A percentile compares a stretch with the other conserved stretches of the same genome.
phyloP scores from a whole-genome alignment of 805 yeast genomes.

The Nadsonia fulvescens region DNA sequence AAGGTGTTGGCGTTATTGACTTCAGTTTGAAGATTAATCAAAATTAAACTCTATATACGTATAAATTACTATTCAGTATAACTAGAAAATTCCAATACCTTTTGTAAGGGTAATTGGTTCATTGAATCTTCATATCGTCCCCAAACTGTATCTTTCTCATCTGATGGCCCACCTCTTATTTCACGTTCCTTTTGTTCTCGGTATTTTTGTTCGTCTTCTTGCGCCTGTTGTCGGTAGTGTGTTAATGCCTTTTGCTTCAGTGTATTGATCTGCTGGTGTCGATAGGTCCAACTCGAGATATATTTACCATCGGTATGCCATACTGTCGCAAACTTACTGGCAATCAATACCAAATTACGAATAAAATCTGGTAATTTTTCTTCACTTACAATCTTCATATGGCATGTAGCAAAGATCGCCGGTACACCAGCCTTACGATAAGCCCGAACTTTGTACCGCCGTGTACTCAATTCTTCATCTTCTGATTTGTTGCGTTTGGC shows the following conservation, averaged over 20 bases:
- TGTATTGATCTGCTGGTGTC: conserved; percentile 36
- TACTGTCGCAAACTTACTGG: conserved; percentile 54
- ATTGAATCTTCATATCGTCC: conserved; percentile 5
- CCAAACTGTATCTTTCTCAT: too few relatives aligned
- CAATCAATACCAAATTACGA: conserved; percentile 45
- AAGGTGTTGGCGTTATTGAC: conserved; percentile 72
- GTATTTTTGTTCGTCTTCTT: too few relatives aligned
- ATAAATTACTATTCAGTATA: conserved; percentile 1
- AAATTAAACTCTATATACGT: conserved; percentile 6
- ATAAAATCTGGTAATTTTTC: conserved; percentile 43
- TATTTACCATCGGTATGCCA: conserved; percentile 49
- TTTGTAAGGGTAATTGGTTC: conserved; percentile 4
- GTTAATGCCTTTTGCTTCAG: conserved; percentile 18
- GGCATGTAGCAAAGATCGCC: conserved; percentile 58
- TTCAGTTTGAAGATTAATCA: conserved; percentile 61
- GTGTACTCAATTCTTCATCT: conserved; percentile 4
- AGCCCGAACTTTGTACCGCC: conserved; percentile 40
- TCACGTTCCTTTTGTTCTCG: too few relatives aligned
- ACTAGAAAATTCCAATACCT: conserved; percentile 4
- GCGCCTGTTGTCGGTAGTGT: too few relatives aligned
- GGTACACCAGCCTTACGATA: conserved; percentile 55
- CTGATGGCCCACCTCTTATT: too few relatives aligned
- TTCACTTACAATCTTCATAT: conserved; percentile 49
- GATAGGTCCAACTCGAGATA: conserved; percentile 47
- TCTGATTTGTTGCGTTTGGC: conserved; percentile 1